phyloP scores from a whole-genome alignment of 2,329 filamentous ascomycete species.

The Byssochlamys sp. region DNA sequence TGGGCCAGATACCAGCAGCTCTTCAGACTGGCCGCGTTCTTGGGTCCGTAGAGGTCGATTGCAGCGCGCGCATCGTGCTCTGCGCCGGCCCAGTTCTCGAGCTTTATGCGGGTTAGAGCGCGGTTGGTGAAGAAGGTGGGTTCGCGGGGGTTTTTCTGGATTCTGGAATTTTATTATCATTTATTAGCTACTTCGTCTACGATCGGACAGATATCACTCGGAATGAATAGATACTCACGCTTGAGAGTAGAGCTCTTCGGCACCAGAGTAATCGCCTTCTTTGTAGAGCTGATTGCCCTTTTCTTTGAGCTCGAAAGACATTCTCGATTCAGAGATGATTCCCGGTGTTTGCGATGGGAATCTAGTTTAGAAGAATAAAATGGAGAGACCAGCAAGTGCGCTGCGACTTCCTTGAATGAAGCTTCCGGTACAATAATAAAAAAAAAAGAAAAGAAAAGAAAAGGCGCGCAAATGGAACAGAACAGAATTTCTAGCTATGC shows the following conservation, averaged over 20 bases:
- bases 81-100: slow-evolving; percentile 62
- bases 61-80: slow-evolving; percentile 69
- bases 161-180: slow-evolving; percentile 37
- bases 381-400: neutral
- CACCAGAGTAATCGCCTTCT: slow-evolving; percentile 34
- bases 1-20: slow-evolving; percentile 75
- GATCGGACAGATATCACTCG: neutral
- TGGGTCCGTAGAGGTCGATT: slow-evolving; percentile 51
- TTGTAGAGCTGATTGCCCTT: slow-evolving; percentile 40
- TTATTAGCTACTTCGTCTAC: neutral
- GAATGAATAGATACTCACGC: slow-evolving; percentile 24
- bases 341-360: neutral
- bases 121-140: slow-evolving; percentile 80
- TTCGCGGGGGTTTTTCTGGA: slow-evolving; percentile 68
- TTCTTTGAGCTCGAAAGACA: slow-evolving; percentile 33
- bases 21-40: slow-evolving; percentile 58
- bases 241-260: slow-evolving; percentile 39
- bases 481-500: neutral
- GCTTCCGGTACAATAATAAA: neutral
- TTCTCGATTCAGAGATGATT: slow-evolving; percentile 6
- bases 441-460: neutral
- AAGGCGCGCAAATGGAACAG: neutral
- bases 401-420: neutral
- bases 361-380: neutral
- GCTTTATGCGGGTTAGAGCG: slow-evolving; percentile 68